A percentile compares a stretch with the other conserved stretches of the same genome.
phyloP scores from a whole-genome alignment of 148 eudicot species.

The Limonium bicolor region DNA sequence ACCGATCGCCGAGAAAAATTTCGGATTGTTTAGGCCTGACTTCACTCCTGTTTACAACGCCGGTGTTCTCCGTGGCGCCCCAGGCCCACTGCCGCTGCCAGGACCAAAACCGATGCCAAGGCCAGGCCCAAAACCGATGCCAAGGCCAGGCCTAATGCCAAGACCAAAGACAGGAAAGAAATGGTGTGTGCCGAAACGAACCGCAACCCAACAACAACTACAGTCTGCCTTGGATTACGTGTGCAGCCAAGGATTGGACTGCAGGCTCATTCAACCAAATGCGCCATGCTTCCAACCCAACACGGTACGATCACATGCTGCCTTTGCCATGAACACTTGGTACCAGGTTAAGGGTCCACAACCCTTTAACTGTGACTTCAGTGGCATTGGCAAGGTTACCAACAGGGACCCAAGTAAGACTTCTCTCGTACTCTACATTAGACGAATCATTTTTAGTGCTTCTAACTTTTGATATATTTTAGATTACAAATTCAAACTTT shows the following conservation, averaged over 20 bases:
- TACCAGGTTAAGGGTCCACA: too few species aligned
- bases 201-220: slow-evolving; percentile 3
- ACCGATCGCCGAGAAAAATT: slow-evolving; percentile 52
- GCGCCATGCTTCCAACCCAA: too few species aligned
- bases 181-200: slow-evolving; percentile 13
- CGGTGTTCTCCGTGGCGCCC: slow-evolving; percentile 16
- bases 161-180: neutral
- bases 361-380: too few species aligned
- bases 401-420: too few species aligned
- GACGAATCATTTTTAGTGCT: too few species aligned
- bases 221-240: slow-evolving; percentile 29
- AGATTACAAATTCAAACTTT: too few species aligned
- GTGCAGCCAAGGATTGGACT: slow-evolving; percentile 23
- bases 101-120: neutral
- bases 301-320: too few species aligned
- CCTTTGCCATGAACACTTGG: too few species aligned
- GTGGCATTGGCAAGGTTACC: too few species aligned
- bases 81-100: neutral
- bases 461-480: too few species aligned
- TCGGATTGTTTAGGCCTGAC: slow-evolving; percentile 65
- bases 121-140: neutral
- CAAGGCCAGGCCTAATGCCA: neutral
- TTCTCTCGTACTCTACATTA: too few species aligned
- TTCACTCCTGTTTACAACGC: slow-evolving; percentile 55
- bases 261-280: too few species aligned